Evolutionary conservation across 164 flowering plant species (phyloP), one percentile per base, ranked within the genome.

Genomic region (Annona cherimola): DNA sequence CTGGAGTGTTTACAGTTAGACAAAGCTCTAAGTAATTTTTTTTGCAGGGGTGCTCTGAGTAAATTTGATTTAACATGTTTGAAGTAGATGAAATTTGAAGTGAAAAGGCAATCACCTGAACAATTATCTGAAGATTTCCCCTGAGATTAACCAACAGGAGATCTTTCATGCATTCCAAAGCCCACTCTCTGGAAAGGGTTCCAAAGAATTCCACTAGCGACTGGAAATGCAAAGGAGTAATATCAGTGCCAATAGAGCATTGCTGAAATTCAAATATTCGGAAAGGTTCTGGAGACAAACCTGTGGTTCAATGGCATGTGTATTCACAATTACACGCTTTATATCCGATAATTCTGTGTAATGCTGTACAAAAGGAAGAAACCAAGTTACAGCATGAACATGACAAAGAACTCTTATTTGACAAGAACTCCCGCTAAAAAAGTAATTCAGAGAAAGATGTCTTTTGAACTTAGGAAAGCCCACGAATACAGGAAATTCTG

Each of bases 281-380:
- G 67, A 40, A n/a, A 40, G 7, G 14, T 18, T 11, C 2, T 18
- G 40, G 19, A 64, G 14, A 16, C 20, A 68, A 75, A 96, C 99
- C 99, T 96, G 99, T 63, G 98, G 98, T 84, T 96, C 99, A 76
- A 96, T 93, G 42, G 98, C 98, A 89, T 96, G 98, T 43, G 99
- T 96, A 66, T 96, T 96, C 81, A 96, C 99, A 79, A 96, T 96
- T 45, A 96, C 90, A 76, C 97, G 98, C 74, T 96, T 96, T 57
- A 96, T 89, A 82, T 96, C 99, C 4, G 96, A 92, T 76, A 96
- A 72, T 80, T 96, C 99, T 2, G 90, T 60, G 74, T 96, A 96
- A 67, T 96, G 99, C 99, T 96, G 97, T 90, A 88, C 6, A 64
- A 59, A 68, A 20, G 44, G 12, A 63, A n/a, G 18, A 20, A 11